A percentile compares a stretch with the other conserved stretches of the same genome.
Evolutionary conservation across 495 filamentous ascomycete genomes (phyloP).

Genomic region (Gamarada debralockiae): DNA sequence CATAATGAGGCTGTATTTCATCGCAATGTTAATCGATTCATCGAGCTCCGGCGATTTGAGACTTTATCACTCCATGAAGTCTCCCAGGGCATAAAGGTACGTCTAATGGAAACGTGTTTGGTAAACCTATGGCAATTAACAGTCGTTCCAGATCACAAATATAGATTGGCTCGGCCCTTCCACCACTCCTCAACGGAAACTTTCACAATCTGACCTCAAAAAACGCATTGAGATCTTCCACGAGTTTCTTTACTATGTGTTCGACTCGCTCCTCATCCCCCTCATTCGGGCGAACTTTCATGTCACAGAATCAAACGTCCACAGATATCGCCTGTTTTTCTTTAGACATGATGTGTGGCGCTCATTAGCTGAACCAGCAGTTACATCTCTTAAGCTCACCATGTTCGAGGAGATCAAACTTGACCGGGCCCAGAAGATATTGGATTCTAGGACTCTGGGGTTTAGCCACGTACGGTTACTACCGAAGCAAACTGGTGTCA

Average conservation of each 20-base stretch:
- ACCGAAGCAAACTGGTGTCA: constrained; percentile 62
- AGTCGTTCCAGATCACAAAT: constrained; percentile 46
- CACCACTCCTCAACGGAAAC: constrained; percentile 38
- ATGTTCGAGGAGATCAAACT: constrained; percentile 79
- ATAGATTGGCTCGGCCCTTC: constrained; percentile 72
- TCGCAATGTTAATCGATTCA: constrained; percentile 68
- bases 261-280: constrained; percentile 88
- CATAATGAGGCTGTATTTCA: constrained; percentile 60
- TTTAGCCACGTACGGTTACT: constrained; percentile 77
- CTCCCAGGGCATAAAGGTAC: constrained; percentile 71
- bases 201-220: constrained; percentile 61
- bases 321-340: constrained; percentile 83
- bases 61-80: constrained; percentile 75
- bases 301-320: constrained; percentile 82
- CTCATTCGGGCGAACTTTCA: constrained; percentile 86
- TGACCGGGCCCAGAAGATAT: constrained; percentile 50
- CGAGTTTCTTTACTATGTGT: constrained; percentile 87
- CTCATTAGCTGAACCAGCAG: constrained; percentile 65
- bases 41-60: constrained; percentile 76
- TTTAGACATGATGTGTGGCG: constrained; percentile 94
- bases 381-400: constrained; percentile 60
- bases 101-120: constrained; percentile 1
- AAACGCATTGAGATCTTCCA: constrained; percentile 78
- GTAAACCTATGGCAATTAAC: constrained; percentile 7
- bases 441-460: constrained; percentile 61